phyloP scores from a whole-genome alignment of 345 rosid genomes.

The Citrus hindsii region DNA sequence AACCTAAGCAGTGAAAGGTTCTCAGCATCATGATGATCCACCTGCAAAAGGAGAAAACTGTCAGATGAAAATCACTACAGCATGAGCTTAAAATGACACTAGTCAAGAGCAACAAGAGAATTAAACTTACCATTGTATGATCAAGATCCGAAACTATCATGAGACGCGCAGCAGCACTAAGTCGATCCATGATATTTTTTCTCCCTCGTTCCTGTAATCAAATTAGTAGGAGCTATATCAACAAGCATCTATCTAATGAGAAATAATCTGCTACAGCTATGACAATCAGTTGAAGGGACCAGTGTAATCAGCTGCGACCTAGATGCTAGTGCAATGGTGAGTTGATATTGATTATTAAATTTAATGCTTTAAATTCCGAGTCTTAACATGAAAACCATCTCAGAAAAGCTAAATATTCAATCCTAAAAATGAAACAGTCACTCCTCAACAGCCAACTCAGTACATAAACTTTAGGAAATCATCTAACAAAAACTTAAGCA shows the following conservation, averaged over 20 bases:
- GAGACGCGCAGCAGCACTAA: conserved; percentile 59
- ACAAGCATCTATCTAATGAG: neutral
- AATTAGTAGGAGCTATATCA: neutral
- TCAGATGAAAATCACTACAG: conserved; percentile 3
- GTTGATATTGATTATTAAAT: neutral
- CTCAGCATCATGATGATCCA: conserved; percentile 92
- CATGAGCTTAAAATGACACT: neutral
- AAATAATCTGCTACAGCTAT: neutral
- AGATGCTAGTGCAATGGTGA: neutral
- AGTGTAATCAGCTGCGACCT: neutral
- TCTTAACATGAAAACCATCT: neutral
- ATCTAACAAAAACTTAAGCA: neutral
- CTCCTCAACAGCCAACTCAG: neutral
- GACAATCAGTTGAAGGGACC: neutral
- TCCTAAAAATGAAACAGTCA: neutral
- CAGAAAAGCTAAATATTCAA: neutral
- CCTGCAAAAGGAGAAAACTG: conserved; percentile 40
- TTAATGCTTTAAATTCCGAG: neutral
- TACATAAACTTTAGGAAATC: neutral
- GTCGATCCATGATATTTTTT: conserved; percentile 58
- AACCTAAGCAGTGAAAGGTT: conserved; percentile 77
- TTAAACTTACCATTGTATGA: conserved; percentile 71
- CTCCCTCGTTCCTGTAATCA: conserved; percentile 8
- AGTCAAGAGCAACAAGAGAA: conserved; percentile 15
- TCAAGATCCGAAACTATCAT: conserved; percentile 99